phyloP scores from a whole-genome alignment of 2,329 filamentous ascomycete genomes.

The Aspergillus sp. region DNA sequence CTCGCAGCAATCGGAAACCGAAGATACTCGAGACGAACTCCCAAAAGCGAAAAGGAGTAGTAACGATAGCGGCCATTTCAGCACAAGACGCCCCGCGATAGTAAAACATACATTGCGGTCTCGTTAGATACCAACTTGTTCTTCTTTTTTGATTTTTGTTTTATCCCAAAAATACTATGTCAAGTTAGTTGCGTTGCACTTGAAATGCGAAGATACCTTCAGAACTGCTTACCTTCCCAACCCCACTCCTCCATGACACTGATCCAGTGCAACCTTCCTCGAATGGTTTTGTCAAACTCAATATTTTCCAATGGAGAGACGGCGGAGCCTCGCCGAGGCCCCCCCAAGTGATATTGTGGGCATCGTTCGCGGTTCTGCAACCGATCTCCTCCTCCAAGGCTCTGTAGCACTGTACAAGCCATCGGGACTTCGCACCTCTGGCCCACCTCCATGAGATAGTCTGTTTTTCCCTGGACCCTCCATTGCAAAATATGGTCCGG shows the following conservation, averaged over 20 bases:
- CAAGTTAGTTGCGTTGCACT: constrained; percentile 3
- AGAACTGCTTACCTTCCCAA: constrained; percentile 59
- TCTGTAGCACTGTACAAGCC: constrained; percentile 18
- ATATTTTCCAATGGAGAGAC: constrained; percentile 38
- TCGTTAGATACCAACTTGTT: not conserved
- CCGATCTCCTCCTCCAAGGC: constrained; percentile 16
- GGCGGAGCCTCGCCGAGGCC: constrained; percentile 21
- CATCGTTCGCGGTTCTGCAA: constrained; percentile 4
- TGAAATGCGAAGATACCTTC: not conserved
- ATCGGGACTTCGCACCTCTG: constrained; percentile 1
- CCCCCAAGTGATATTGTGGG: constrained; percentile 8
- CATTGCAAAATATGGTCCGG: constrained; percentile 10
- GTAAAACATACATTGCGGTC: not conserved
- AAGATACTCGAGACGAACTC: not conserved
- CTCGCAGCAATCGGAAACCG: not conserved
- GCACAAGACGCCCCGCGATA: not conserved
- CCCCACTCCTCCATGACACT: constrained; percentile 67
- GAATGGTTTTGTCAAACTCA: constrained; percentile 60
- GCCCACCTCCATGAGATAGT: constrained; percentile 3
- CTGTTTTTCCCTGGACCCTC: constrained; percentile 15
- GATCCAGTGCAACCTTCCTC: constrained; percentile 63
- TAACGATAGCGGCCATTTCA: not conserved
- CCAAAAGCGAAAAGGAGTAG: not conserved
- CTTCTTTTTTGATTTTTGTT: not conserved
- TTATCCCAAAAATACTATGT: constrained; percentile 38